Percentiles rank a stretch among this genome's conserved stretches.
Evolutionary conservation across 2,329 filamentous ascomycete genomes (phyloP).

Genomic region (Pseudopithomyces maydicus): DNA sequence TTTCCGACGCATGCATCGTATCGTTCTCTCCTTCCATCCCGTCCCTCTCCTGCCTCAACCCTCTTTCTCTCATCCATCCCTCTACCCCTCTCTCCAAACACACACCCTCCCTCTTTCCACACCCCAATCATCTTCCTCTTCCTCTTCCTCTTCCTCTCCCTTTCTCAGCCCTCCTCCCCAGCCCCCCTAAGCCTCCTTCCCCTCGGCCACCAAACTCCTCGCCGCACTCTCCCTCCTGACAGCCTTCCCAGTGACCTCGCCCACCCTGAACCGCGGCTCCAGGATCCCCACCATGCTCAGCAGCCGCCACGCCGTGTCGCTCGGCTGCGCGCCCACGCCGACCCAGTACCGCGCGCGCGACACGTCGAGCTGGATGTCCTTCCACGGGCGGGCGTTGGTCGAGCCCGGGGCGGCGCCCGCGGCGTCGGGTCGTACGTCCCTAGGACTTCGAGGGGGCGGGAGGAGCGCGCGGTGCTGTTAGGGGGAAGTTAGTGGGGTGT

Average conservation of each 20-base stretch:
- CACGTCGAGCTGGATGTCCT: conserved; percentile 87
- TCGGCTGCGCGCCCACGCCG: conserved; percentile 93
- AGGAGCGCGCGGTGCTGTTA: conserved; percentile 79
- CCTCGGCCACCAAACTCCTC: conserved; percentile 30
- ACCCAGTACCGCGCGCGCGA: conserved; percentile 91
- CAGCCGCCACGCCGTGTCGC: conserved; percentile 85
- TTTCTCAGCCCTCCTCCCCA: background rate
- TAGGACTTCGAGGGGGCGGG: conserved; percentile 90
- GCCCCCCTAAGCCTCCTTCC: background rate
- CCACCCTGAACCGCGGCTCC: conserved; percentile 43
- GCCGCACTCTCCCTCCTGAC: conserved; percentile 35
- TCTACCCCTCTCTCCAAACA: background rate
- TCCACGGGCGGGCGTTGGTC: conserved; percentile 69
- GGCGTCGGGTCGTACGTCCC: conserved; percentile 67
- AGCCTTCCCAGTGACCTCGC: conserved; percentile 38
- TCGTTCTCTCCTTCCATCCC: no score
- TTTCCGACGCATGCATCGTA: no score
- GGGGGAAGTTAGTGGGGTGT: background rate
- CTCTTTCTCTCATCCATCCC: no score
- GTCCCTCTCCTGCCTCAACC: no score
- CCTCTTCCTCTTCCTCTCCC: background rate
- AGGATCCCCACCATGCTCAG: conserved; percentile 69
- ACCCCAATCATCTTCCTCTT: background rate
- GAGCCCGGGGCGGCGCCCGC: conserved; percentile 56
- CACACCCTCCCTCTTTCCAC: no score